These are phyloP conservation scores for Ehretia macrophylla DNA, from an alignment of 257 asterid genomes.

Conservation along the genomic window DNA sequence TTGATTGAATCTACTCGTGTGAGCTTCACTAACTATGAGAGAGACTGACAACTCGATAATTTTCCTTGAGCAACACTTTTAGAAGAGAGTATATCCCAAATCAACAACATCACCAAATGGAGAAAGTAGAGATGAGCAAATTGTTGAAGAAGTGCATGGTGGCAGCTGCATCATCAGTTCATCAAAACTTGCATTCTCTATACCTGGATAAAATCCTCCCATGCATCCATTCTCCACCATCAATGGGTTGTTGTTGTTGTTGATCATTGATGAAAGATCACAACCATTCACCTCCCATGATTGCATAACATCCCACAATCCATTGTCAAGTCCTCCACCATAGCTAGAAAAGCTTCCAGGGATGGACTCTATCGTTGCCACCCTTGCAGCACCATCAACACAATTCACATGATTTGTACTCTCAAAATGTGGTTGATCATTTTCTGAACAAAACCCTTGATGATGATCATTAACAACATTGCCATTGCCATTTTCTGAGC, in stretches of 20 bases:
- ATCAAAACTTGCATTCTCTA: conserved; percentile 21
- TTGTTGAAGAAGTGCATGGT: conserved; percentile 16
- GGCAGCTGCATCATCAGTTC: conserved; percentile 23
- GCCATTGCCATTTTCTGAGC: not conserved
- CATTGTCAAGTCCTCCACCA: conserved; percentile 18
- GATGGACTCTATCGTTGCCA: too few species aligned
- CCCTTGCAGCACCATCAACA: conserved; percentile 8
- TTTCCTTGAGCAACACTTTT: too few species aligned
- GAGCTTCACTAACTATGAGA: too few species aligned
- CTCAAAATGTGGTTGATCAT: conserved; percentile 7
- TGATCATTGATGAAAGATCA: conserved; percentile 68
- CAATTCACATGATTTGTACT: not conserved
- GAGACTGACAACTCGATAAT: too few species aligned
- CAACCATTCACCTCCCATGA: conserved; percentile 48
- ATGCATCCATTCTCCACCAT: conserved; percentile 22
- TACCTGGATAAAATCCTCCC: conserved; percentile 6
- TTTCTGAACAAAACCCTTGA: conserved; percentile 14
- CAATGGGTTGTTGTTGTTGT: conserved; percentile 7
- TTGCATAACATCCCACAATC: conserved; percentile 33
- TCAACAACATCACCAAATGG: conserved; percentile 50
- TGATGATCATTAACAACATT: not conserved
- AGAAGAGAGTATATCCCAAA: conserved; percentile 44
- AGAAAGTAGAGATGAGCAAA: conserved; percentile 36
- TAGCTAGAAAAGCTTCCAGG: conserved; percentile 14
- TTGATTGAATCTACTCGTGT: too few species aligned